Evolutionary conservation across 2,329 filamentous ascomycete species (phyloP), one percentile per base, ranked within the genome.

Genomic region (Pseudogymnoascus sp.): DNA sequence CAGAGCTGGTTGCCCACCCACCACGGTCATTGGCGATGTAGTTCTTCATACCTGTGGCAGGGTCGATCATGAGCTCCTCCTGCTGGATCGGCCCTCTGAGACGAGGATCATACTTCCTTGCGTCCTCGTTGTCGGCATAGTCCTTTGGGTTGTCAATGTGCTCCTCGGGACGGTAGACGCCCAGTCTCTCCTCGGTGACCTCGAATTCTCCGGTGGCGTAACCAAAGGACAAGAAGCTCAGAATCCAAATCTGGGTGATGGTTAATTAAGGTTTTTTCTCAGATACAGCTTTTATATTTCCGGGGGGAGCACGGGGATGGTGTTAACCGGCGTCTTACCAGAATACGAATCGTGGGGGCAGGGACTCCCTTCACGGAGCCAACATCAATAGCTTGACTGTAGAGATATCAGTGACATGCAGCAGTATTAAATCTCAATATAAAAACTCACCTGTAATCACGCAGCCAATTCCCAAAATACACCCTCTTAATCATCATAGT

Each of bases 1-100:
- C 93, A 7, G 90, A 80, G 67, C 92, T 96, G 19, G 95, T 99
- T 1, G 93, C 91, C 90, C 93, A 97, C 42, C 85, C 83, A 4
- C 92, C 91, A 13, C 78, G 80, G 74, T 97, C 93, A 71, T 97
- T 97, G 65, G 93, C 87, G 68, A 99, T 97, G 75, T 99, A 99
- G 74, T 97, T 97, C 77, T 97, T 99, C 93, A 99, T 96, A n/a
- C 93, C 93, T 0, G 90, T 95, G 5, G 83, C 78, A 35, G 78
- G 77, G 70, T 95, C 90, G 63, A 95, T 83, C 65, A 90, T 86
- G 19, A 90, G 84, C 72, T 95, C 90, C 42, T 83, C 75, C 4
- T 83, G 82, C 65, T 85, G 79, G 7, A 97, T 86, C 0, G 93
- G 93, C 0, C 87, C 89, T 60, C 95, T 88, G 7, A 97, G 84